Evolutionary conservation across 83 land plant species (phyloP).

Genomic region (Picea abies): DNA sequence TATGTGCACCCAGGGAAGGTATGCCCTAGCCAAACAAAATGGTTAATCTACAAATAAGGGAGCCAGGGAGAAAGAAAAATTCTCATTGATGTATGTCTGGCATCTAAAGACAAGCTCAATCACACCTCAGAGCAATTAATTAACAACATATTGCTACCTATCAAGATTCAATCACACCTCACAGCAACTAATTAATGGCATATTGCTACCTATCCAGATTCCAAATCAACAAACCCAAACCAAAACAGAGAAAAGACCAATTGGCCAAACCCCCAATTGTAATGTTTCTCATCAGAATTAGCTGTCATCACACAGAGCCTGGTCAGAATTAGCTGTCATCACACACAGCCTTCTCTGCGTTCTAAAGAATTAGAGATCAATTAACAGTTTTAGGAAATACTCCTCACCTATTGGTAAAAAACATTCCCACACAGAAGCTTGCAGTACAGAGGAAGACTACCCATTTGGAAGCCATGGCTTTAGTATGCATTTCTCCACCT

Average conservation of each 20-base stretch:
- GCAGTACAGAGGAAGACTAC: background rate
- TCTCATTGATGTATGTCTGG: too few relatives aligned
- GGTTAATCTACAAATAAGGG: too few relatives aligned
- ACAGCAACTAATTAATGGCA: too few relatives aligned
- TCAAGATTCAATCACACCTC: background rate
- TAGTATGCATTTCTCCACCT: slow-evolving; percentile 6
- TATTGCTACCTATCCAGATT: background rate
- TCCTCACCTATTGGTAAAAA: slow-evolving; percentile 17
- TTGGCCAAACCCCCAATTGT: background rate
- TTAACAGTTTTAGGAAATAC: background rate
- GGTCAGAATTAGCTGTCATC: background rate
- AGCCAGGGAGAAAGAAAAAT: too few relatives aligned
- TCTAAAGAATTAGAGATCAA: background rate
- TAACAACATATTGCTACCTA: background rate
- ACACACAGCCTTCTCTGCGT: background rate
- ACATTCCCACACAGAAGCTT: slow-evolving; percentile 17
- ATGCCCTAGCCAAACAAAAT: too few relatives aligned
- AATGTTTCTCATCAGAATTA: background rate
- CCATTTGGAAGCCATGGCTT: slow-evolving; percentile 14
- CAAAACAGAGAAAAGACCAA: background rate
- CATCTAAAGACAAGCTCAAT: too few relatives aligned
- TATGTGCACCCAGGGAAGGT: too few relatives aligned
- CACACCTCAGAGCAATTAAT: too few relatives aligned
- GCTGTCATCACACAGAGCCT: background rate
- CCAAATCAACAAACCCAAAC: background rate